Evolutionary conservation across 2,329 filamentous ascomycete genomes (phyloP).

Genomic region (Plenodomus tracheiphilus): DNA sequence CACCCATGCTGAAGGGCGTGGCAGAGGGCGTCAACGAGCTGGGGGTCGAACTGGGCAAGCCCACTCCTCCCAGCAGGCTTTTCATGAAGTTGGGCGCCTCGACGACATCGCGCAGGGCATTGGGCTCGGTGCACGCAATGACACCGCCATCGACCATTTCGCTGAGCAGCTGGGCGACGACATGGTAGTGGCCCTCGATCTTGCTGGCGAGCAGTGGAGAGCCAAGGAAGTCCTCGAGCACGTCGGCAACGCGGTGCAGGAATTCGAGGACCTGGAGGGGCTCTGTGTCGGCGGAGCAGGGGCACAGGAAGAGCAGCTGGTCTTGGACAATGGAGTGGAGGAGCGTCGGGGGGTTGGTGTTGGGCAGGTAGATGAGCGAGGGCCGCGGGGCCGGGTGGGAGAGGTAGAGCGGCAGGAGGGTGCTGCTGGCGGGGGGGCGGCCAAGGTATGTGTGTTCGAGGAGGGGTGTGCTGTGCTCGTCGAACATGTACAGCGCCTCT

Average conservation of each 20-base stretch:
- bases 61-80: constrained; percentile 85
- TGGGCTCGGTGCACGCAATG: constrained; percentile 89
- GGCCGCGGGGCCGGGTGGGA: constrained; percentile 79
- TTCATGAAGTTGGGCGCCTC: constrained; percentile 90
- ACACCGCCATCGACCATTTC: constrained; percentile 96
- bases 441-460: constrained; percentile 88
- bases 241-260: constrained; percentile 88
- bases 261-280: constrained; percentile 92
- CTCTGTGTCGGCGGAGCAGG: constrained; percentile 83
- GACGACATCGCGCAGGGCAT: constrained; percentile 86
- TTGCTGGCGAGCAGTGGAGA: constrained; percentile 82
- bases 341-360: constrained; percentile 80
- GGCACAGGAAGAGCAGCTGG: constrained; percentile 82
- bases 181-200: constrained; percentile 88
- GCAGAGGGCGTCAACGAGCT: constrained; percentile 32
- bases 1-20: constrained; percentile 34
- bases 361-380: constrained; percentile 81
- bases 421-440: constrained; percentile 73
- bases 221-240: constrained; percentile 91
- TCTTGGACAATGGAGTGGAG: constrained; percentile 88
- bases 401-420: constrained; percentile 84
- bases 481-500: constrained; percentile 94
- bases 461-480: constrained; percentile 87
- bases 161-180: constrained; percentile 86
- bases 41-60: constrained; percentile 62